Evolutionary conservation across 108 stramenopile genomes (phyloP).

Genomic region (Asterionellopsis glacialis): DNA sequence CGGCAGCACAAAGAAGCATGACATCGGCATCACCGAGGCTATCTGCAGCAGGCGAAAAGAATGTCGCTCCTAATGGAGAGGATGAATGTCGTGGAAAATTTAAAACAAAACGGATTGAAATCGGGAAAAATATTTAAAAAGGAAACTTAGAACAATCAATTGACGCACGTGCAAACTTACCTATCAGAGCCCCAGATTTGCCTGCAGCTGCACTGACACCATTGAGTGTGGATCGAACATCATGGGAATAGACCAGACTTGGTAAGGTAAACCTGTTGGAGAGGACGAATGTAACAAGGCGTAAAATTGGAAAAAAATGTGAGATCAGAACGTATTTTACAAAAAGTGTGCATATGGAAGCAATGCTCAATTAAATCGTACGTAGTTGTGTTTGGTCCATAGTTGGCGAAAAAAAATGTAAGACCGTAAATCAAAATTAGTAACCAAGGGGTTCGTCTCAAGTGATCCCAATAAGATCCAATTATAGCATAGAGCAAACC

Average conservation of each 20-base stretch:
- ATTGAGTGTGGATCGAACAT: slow-evolving; percentile 80
- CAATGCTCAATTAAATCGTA: too few relatives aligned
- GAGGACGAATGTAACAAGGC: too few relatives aligned
- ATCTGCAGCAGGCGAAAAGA: slow-evolving; percentile 69
- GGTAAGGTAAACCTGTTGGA: slow-evolving; percentile 75
- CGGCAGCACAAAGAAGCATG: slow-evolving; percentile 64
- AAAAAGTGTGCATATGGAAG: slow-evolving; percentile 5
- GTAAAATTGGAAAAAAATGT: background rate
- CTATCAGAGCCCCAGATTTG: slow-evolving; percentile 67
- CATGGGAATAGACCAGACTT: slow-evolving; percentile 56
- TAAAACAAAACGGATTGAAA: too few relatives aligned
- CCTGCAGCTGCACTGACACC: slow-evolving; percentile 80
- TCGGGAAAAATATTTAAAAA: too few relatives aligned
- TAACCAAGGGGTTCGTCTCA: slow-evolving; percentile 41
- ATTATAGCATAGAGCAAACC: slow-evolving; percentile 60
- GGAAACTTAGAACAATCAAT: too few relatives aligned
- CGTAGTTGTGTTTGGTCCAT: slow-evolving; percentile 84
- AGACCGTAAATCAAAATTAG: slow-evolving; percentile 60
- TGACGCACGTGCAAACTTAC: background rate
- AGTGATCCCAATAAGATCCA: slow-evolving; percentile 50
- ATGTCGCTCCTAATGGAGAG: slow-evolving; percentile 37
- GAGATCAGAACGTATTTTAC: slow-evolving; percentile 8
- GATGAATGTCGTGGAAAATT: too few relatives aligned
- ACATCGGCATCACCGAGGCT: slow-evolving; percentile 51
- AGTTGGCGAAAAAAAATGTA: slow-evolving; percentile 88